Conservation (phyloP, 2,329 filamentous ascomycete genomes). For the Beauveria rudraprayagi region DNA sequence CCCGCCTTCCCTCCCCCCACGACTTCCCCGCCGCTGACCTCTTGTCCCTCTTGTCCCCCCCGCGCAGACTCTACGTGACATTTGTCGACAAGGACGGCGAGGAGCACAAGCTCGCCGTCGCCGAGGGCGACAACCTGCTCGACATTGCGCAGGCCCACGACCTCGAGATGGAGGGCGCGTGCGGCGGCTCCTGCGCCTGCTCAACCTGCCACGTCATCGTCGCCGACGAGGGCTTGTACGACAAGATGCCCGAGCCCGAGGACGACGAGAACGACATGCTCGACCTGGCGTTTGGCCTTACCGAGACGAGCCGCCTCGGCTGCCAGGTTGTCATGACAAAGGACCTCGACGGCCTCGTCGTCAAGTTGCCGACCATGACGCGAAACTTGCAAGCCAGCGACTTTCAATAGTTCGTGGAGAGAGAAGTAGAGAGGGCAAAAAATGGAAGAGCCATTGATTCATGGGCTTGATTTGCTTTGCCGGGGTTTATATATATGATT, state of each 20-base stretch:
- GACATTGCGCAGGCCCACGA: conserved; percentile 94
- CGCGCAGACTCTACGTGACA: conserved; percentile 67
- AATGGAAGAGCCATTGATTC: neutral
- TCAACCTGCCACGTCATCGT: conserved; percentile 91
- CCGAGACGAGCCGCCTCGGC: conserved; percentile 74
- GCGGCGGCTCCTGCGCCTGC: conserved; percentile 88
- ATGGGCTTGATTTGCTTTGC: neutral
- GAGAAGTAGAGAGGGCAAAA: neutral
- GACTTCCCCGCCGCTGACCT: conserved; percentile 10
- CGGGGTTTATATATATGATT: neutral
- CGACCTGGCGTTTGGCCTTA: conserved; percentile 81
- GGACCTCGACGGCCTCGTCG: conserved; percentile 77
- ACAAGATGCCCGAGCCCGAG: conserved; percentile 68
- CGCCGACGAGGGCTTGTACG: conserved; percentile 61
- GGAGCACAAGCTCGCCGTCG: conserved; percentile 68
- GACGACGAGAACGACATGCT: conserved; percentile 87
- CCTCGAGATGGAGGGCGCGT: conserved; percentile 97
- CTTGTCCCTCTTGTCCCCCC: no score
- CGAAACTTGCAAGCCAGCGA: conserved; percentile 93
- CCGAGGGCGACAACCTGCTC: conserved; percentile 82
- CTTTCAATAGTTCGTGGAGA: conserved; percentile 44
- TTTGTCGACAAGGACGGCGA: conserved; percentile 88
- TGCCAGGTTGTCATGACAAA: conserved; percentile 91
- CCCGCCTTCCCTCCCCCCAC: neutral
- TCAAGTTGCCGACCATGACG: conserved; percentile 87